Evolutionary conservation across 371 early-diverging fungal species (phyloP), one percentile per base, ranked within the genome.

Genomic region (Apophysomyces sp.): DNA sequence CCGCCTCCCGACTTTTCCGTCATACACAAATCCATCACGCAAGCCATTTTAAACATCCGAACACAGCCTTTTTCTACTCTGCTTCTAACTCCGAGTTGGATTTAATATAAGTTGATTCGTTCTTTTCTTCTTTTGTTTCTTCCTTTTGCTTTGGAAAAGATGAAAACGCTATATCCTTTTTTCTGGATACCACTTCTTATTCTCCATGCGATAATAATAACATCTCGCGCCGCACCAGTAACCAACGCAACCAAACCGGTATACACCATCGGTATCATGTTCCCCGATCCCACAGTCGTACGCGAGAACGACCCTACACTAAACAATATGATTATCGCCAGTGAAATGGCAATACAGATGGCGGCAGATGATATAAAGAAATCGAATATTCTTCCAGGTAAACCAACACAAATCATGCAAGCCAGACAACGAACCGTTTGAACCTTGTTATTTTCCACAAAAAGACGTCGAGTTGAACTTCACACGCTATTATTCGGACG

Each of bases 201-300:
- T 21, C 21, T 44, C 4, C 49, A 44, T 44, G 21, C 6, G 49
- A 44, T 44, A 16, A 44, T 21, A 8, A 21, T 44, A n/a, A 21
- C 49, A 18, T 9, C 11, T 28, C 52, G 27, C 31, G 57, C 40
- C 51, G 29, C 55, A 18, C 36, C n/a, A 32, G n/a, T 15, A 52
- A 51, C 49, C 28, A 62, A 51, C 15, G 28, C 62, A 26, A 51
- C 65, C 0, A 11, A 40, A 16, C 66, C 64, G 12, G 61, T 44
- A 0, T 78, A 78, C 36, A 74, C 41, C 26, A 71, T 78, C 55
- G 75, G 75, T 3, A 32, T 78, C n/a, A 12, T 75, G 27, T 70
- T 75, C 54, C 75, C 78, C 24, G 55, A 73, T 63, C 58, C 71
- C 16, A 49, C 31, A 2, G 24, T 26, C 8, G 64, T 78, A 8